phyloP scores from a whole-genome alignment of 108 stramenopile genomes.

The Stephanodiscus minutulus region DNA sequence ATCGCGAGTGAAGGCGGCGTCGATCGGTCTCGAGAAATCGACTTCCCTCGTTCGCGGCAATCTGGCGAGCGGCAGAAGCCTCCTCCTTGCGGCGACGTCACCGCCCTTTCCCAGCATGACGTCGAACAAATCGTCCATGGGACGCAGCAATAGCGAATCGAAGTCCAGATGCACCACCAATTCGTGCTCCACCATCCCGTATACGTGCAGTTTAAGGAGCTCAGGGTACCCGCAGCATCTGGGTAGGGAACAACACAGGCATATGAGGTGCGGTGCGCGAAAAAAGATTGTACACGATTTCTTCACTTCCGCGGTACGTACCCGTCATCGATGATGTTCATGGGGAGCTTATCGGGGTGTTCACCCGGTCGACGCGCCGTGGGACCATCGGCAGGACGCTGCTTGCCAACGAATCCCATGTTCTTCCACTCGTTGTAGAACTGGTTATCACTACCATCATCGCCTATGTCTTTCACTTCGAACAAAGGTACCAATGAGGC shows the following conservation, averaged over 20 bases:
- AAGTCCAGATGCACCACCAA: constrained; percentile 58
- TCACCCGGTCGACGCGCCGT: constrained; percentile 16
- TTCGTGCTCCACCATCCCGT: constrained; percentile 59
- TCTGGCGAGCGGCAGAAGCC: constrained; percentile 3
- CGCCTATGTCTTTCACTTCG: constrained; percentile 16
- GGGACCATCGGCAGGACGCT: constrained; percentile 26
- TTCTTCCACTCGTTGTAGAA: constrained; percentile 28
- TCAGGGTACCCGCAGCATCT: constrained; percentile 75
- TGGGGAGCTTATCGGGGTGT: constrained; percentile 26
- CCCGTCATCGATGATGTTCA: constrained; percentile 48
- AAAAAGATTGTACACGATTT: no score
- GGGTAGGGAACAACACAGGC: no score
- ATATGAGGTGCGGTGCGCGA: no score
- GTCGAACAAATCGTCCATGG: constrained; percentile 64
- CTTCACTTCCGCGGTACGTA: no score
- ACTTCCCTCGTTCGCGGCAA: constrained; percentile 26
- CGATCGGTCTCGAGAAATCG: constrained; percentile 49
- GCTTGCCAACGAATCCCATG: constrained; percentile 28
- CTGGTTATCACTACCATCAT: neutral
- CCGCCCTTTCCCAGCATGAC: constrained; percentile 36
- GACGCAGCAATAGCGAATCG: constrained; percentile 52
- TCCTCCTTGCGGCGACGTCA: neutral
- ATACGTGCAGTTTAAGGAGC: constrained; percentile 75
- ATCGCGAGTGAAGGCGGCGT: constrained; percentile 75
- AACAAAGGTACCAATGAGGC: constrained; percentile 47